Base-by-base conservation (phyloP, 805 yeast species). In the Cephaloascus fragrans region DNA sequence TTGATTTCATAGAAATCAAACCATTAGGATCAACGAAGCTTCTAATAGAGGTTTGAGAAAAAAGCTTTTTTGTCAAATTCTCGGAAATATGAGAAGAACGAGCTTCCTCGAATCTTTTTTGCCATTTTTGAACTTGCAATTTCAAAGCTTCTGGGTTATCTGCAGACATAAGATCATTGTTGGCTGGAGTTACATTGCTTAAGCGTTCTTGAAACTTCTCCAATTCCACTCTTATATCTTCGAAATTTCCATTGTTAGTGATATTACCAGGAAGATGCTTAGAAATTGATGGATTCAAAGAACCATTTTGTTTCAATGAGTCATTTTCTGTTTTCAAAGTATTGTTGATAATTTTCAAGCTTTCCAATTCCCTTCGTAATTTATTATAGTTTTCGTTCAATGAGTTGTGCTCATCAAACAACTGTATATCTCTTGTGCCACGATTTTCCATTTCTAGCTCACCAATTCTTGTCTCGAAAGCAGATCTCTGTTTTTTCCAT, bases 41-140 rank as follows among this genome's bases (percentile, higher is more conserved):
- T 34, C 53, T 46, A 37, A 71, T 44, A 14, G 60, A 54, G 4
- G 49, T 47, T 16, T 52, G 43, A 4, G 52, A 37, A 34, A 47
- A 42, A 20, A 45, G 41, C 18, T 44, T 46, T 26, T 40, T 49
- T 31, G 43, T 56, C 35, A 55, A 47, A 28, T 49, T 45, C 26
- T 43, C 45, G 4, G 50, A 42, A 19, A 52, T 46, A 10, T 53
- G 51, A 29, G 56, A 56, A 18, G 70, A 49, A 20, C 74, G 66
- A n/a, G 69, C 57, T 12, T 70, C 69, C 51, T 75, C 75, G 46
- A 61, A 72, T 44, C 62, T 73, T 36, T 55, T 50, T 53, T 73
- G 78, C 76, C 83, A 71, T 40, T 61, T 64, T 3, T 62, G 52
- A 8, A 69, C 53, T 36, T 64, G 66, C 32, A 47, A 49, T 37